These are phyloP conservation scores for Royoungia palumana DNA, from an alignment of 768 basidiomycete species.

Conservation along the genomic window DNA sequence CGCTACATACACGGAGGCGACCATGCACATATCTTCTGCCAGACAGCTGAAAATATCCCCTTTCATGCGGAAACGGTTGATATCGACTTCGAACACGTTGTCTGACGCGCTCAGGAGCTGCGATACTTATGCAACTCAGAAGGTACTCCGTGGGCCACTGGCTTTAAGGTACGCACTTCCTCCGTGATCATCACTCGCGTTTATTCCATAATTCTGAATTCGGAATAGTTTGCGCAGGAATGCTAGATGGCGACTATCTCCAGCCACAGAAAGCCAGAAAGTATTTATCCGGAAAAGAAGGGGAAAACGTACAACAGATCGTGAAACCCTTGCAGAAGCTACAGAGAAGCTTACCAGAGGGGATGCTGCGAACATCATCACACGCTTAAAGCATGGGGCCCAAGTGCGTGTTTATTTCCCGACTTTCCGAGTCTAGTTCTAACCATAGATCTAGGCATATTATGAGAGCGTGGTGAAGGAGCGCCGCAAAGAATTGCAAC, in stretches of 20 bases:
- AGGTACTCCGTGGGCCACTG: conserved; percentile 50
- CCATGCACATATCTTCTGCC: conserved; percentile 45
- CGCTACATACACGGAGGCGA: conserved; percentile 54
- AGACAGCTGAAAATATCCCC: conserved; percentile 46
- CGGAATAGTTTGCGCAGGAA: conserved; percentile 51
- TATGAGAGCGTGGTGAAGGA: conserved; percentile 52
- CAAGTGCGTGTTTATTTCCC: conserved; percentile 40
- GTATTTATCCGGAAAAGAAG: conserved; percentile 53
- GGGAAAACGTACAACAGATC: conserved; percentile 29
- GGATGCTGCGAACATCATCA: conserved; percentile 75
- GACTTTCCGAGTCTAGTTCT: conserved; percentile 1
- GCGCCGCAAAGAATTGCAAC: conserved; percentile 33
- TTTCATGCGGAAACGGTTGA: conserved; percentile 48
- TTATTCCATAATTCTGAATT: conserved; percentile 6
- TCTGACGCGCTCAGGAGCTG: conserved; percentile 61
- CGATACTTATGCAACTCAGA: conserved; percentile 61
- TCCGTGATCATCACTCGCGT: not conserved
- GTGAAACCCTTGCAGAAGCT: conserved; percentile 17
- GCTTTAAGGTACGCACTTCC: conserved; percentile 43
- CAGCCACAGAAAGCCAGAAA: conserved; percentile 63
- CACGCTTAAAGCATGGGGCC: conserved; percentile 73
- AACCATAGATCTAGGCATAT: conserved; percentile 40
- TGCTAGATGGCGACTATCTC: conserved; percentile 62
- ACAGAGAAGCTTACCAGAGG: conserved; percentile 64
- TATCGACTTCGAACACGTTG: conserved; percentile 55